phyloP scores from a whole-genome alignment of 2,329 filamentous ascomycete species.

The Blastomyces parvus region DNA sequence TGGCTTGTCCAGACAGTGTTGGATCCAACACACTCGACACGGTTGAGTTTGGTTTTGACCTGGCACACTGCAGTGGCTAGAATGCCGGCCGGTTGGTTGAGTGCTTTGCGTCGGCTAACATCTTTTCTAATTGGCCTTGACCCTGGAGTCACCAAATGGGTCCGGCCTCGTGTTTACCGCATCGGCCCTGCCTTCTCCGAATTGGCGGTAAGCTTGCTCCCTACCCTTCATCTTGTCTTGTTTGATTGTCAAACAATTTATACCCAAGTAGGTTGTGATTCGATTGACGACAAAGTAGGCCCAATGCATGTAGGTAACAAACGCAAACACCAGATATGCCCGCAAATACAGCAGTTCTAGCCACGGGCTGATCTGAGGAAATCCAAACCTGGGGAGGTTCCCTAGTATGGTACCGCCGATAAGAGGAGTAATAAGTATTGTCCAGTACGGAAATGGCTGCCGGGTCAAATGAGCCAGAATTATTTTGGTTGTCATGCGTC shows the following conservation, averaged over 20 bases:
- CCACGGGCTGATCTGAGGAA: conserved; percentile 54
- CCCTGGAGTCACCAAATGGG: neutral
- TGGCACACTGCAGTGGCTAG: neutral
- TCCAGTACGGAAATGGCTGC: conserved; percentile 96
- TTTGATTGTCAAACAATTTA: conserved; percentile 83
- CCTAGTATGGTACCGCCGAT: conserved; percentile 73
- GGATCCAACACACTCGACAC: neutral
- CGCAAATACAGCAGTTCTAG: conserved; percentile 74
- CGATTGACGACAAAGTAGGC: conserved; percentile 80
- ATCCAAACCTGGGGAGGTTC: conserved; percentile 70
- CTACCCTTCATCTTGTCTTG: conserved; percentile 26
- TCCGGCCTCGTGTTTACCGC: conserved; percentile 1
- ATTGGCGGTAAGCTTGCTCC: conserved; percentile 29
- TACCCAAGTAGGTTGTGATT: conserved; percentile 86
- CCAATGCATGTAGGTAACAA: conserved; percentile 86
- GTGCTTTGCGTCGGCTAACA: neutral
- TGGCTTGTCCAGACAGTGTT: neutral
- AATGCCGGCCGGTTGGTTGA: neutral
- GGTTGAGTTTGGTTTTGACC: neutral
- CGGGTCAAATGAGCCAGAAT: conserved; percentile 89
- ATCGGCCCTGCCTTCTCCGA: conserved; percentile 23
- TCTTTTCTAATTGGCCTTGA: neutral
- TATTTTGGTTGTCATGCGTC: conserved; percentile 97
- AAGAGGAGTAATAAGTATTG: conserved; percentile 76
- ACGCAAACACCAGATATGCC: conserved; percentile 71